Percentiles rank a stretch among this genome's conserved stretches.
Evolutionary conservation across 345 rosid species (phyloP).

Genomic region (Citrus australasica): DNA sequence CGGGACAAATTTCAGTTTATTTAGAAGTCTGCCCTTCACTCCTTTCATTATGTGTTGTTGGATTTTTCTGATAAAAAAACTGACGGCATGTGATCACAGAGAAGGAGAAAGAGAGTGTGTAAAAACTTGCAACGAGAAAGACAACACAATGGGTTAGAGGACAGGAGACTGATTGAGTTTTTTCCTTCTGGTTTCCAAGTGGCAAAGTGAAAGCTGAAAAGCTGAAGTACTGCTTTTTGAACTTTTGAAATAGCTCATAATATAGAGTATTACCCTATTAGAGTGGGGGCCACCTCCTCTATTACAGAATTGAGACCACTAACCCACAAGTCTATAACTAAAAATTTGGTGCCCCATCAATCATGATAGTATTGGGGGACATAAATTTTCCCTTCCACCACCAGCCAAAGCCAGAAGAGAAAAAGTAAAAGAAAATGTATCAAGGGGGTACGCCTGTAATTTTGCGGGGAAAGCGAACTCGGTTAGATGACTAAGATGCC

Average conservation of each 20-base stretch:
- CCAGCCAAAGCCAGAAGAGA: background rate
- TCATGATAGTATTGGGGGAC: background rate
- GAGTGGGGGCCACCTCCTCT: conserved; percentile 25
- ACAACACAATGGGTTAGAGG: conserved; percentile 11
- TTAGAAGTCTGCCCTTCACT: conserved; percentile 62
- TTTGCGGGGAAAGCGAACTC: background rate
- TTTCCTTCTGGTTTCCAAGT: conserved; percentile 22
- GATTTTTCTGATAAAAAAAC: background rate
- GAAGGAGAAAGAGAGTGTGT: background rate
- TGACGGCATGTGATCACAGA: conserved; percentile 9
- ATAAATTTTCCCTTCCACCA: background rate
- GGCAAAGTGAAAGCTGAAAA: conserved; percentile 24
- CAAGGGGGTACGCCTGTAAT: background rate
- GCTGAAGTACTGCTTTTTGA: conserved; percentile 31
- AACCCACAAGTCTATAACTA: conserved; percentile 11
- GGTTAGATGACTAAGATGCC: background rate
- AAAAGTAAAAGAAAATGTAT: background rate
- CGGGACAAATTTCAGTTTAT: conserved; percentile 54
- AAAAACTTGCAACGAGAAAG: conserved; percentile 5
- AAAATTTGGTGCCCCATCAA: conserved; percentile 16
- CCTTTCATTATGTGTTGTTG: conserved; percentile 39
- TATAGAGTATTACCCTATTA: too few species aligned
- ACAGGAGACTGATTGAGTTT: conserved; percentile 11
- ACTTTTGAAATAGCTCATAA: conserved; percentile 23
- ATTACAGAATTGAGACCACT: conserved; percentile 13